Evolutionary conservation across 225 moss, liverwort and hornwort species (phyloP), one percentile per base, ranked within the genome.

Genomic region (Thuidium tamariscinum): DNA sequence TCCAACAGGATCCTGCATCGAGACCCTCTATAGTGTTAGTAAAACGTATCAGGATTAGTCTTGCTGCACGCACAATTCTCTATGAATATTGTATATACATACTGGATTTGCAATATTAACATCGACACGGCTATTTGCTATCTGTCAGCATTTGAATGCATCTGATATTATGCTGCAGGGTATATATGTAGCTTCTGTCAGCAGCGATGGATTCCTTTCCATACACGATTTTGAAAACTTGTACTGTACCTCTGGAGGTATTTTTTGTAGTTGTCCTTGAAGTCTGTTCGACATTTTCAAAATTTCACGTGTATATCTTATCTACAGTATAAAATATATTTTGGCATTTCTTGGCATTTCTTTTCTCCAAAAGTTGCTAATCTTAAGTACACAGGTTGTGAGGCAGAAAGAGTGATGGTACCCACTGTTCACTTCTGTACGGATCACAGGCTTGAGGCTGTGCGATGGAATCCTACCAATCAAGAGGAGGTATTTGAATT

Each of bases 391-490:
- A 62, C 65, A 73, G 85, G 93, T 84, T 84, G 88, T 80, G 86
- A 90, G 73, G 90, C 89, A 91, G 94, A 91, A 37, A 81, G 81
- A 77, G 87, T 63, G 69, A 86, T n/a, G n/a, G n/a, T 62, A 87
- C 94, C 94, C 42, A 89, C 71, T 87, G 90, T 89, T 77, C 88
- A 91, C 77, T 37, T 92, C 73, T 77, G 87, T 62, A 91, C 94
- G 57, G 59, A 77, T 51, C 80, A 88, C 82, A 94, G 90, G 74
- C 91, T 95, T 48, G 92, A 96, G 90, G 89, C 96, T 88, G 88
- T 96, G 79, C 93, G 90, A 77, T 97, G 97, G 97, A 97, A 97
- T 92, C 97, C 97, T 67, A 80, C 81, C 65, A 95, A 97, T 85
- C 94, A 95, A 88, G 94, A 96, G 73, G 97, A 97, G 92, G 97